Evolutionary conservation across 75 land plant species (phyloP).

Genomic region (Selaginella tamariscina): DNA sequence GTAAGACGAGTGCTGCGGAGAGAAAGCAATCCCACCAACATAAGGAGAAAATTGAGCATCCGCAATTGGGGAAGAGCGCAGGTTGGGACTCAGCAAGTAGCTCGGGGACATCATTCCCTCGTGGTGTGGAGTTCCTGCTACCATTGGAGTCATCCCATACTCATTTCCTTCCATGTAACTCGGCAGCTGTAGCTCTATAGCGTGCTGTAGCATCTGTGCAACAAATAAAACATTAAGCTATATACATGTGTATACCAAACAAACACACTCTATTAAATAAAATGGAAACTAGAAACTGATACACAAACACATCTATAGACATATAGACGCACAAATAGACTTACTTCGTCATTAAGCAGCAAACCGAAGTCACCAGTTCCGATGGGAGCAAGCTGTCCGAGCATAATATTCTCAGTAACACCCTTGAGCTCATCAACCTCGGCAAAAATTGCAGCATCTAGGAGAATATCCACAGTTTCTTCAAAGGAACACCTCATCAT

Average conservation of each 20-base stretch:
- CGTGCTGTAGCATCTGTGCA: slow-evolving; percentile 76
- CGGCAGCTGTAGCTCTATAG: slow-evolving; percentile 78
- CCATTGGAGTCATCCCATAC: slow-evolving; percentile 67
- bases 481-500: slow-evolving; percentile 99
- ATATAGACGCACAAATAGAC: too few relatives aligned
- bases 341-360: slow-evolving; percentile 55
- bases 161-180: slow-evolving; percentile 70
- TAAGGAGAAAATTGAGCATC: slow-evolving; percentile 91
- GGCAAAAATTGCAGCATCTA: slow-evolving; percentile 94
- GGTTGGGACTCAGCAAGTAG: slow-evolving; percentile 33
- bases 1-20: slow-evolving; percentile 39
- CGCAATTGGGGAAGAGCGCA: slow-evolving; percentile 28
- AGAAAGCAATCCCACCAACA: slow-evolving; percentile 84
- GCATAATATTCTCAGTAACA: slow-evolving; percentile 95
- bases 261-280: too few relatives aligned
- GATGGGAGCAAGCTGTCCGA: slow-evolving; percentile 93
- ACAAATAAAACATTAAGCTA: too few relatives aligned
- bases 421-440: slow-evolving; percentile 82
- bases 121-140: background rate
- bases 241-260: too few relatives aligned
- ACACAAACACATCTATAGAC: too few relatives aligned
- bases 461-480: slow-evolving; percentile 93
- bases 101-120: slow-evolving; percentile 27
- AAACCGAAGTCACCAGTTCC: slow-evolving; percentile 79
- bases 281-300: too few relatives aligned